Conservation (phyloP, 2,329 filamentous ascomycete species). For the Graphilbum sp. region DNA sequence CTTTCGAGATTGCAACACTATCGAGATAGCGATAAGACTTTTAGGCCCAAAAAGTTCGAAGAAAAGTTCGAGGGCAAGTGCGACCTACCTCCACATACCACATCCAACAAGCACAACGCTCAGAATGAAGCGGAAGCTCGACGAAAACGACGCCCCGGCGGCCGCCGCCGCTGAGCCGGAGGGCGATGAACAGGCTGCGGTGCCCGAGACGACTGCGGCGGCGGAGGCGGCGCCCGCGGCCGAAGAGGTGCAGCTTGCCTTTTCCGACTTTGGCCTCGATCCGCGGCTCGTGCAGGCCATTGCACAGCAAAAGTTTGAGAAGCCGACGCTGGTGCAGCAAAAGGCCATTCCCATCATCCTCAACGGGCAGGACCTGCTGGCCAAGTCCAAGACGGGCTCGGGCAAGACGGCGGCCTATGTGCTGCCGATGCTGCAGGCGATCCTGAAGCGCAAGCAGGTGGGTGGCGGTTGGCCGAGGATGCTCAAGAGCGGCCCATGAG, state of each 20-base stretch:
- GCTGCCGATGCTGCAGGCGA: conserved; percentile 70
- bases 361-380: conserved; percentile 76
- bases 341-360: conserved; percentile 78
- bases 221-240: conserved; percentile 12
- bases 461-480: no score
- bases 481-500: no score
- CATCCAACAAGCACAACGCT: conserved; percentile 3
- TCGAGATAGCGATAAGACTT: conserved; percentile 1
- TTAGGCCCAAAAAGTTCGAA: background rate
- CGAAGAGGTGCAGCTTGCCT: conserved; percentile 28
- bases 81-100: no score
- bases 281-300: conserved; percentile 73
- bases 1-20: background rate
- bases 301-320: conserved; percentile 65
- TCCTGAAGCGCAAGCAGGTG: conserved; percentile 55
- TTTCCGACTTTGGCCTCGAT: conserved; percentile 67
- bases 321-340: conserved; percentile 77
- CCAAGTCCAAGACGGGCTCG: conserved; percentile 85
- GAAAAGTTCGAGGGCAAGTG: no score
- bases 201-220: conserved; percentile 3
- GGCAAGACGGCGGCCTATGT: conserved; percentile 97
- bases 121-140: conserved; percentile 49
- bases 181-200: conserved; percentile 10
- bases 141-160: conserved; percentile 20
- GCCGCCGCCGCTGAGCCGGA: conserved; percentile 12